These are phyloP conservation scores for Cryphonectria nitschkei DNA, from an alignment of 2,329 filamentous ascomycete genomes.

Conservation along the genomic window DNA sequence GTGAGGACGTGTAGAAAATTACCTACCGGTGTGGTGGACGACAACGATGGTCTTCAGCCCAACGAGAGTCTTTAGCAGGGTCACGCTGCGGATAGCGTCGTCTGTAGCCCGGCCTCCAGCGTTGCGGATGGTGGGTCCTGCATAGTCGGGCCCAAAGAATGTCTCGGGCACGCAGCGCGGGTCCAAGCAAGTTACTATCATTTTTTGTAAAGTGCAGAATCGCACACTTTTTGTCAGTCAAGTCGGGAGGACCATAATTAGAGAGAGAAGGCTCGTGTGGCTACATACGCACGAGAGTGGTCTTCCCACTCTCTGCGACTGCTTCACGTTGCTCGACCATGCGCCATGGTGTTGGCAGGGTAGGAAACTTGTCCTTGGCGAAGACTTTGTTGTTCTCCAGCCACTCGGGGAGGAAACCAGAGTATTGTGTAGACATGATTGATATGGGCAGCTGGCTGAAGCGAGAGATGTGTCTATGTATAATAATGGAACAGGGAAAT, in stretches of 20 bases:
- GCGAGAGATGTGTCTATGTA: too few species aligned
- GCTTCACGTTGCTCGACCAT: constrained; percentile 17
- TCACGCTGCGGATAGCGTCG: constrained; percentile 21
- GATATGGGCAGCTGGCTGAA: not conserved
- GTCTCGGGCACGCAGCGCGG: constrained; percentile 24
- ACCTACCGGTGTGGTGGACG: constrained; percentile 24
- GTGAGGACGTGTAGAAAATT: not conserved
- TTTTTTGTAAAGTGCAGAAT: not conserved
- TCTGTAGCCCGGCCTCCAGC: constrained; percentile 23
- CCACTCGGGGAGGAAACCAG: constrained; percentile 14
- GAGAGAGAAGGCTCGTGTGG: not conserved
- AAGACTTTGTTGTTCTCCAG: constrained; percentile 22
- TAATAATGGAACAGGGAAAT: too few species aligned
- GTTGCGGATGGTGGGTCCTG: constrained; percentile 22
- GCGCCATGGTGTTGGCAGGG: constrained; percentile 19
- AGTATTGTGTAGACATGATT: constrained; percentile 14
- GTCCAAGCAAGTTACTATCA: constrained; percentile 22
- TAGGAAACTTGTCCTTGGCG: constrained; percentile 14
- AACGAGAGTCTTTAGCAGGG: constrained; percentile 9
- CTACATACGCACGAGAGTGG: constrained; percentile 15
- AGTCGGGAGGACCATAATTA: not conserved
- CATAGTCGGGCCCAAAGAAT: constrained; percentile 21
- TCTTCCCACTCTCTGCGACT: constrained; percentile 13
- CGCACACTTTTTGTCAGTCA: not conserved
- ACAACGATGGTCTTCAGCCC: constrained; percentile 17